phyloP scores from a whole-genome alignment of 805 yeast genomes.

The Candida chauliodis region DNA sequence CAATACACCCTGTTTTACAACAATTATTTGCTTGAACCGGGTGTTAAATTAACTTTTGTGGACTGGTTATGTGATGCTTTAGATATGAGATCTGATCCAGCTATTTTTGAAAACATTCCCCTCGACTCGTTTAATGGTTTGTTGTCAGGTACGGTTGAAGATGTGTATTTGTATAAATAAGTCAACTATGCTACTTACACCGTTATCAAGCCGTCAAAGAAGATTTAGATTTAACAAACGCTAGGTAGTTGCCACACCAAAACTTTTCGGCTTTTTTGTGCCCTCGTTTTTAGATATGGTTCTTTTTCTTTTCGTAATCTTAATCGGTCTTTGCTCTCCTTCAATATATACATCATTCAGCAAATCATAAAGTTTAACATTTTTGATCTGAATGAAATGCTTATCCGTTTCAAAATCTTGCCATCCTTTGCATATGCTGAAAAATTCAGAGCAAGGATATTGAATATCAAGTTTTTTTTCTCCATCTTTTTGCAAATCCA shows the following conservation, averaged over 20 bases:
- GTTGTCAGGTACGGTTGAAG: slow-evolving; percentile 7
- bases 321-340: slow-evolving; percentile 61
- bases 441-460: slow-evolving; percentile 88
- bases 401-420: slow-evolving; percentile 58
- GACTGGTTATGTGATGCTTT: slow-evolving; percentile 19
- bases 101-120: neutral
- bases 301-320: slow-evolving; percentile 25
- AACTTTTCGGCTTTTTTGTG: slow-evolving; percentile 34
- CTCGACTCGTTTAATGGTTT: neutral
- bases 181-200: too few relatives aligned
- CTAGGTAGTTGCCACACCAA: neutral
- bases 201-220: too few relatives aligned
- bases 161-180: slow-evolving; percentile 7
- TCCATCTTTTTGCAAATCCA: slow-evolving; percentile 40
- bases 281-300: slow-evolving; percentile 18
- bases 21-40: slow-evolving; percentile 5
- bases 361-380: slow-evolving; percentile 63
- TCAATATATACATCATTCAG: slow-evolving; percentile 79
- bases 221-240: too few relatives aligned
- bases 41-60: slow-evolving; percentile 11
- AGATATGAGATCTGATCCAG: slow-evolving; percentile 4
- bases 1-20: slow-evolving; percentile 29
- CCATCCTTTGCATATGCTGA: slow-evolving; percentile 73
- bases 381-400: slow-evolving; percentile 62
- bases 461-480: slow-evolving; percentile 68